phyloP scores from a whole-genome alignment of 2,329 filamentous ascomycete genomes.

The Beauveria sp. region DNA sequence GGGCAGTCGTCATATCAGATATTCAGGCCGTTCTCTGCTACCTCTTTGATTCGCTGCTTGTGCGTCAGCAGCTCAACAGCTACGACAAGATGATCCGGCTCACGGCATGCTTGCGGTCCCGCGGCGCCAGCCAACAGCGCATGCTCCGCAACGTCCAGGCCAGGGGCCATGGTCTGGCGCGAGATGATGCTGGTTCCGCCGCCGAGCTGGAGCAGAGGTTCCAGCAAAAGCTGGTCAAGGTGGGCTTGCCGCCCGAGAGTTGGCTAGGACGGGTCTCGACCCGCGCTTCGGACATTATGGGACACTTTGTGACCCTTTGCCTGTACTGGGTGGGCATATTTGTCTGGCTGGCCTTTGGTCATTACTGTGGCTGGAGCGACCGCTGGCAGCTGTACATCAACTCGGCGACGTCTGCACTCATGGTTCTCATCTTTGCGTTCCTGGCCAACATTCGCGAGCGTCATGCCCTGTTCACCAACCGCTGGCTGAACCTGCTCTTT shows the following conservation, averaged over 20 bases:
- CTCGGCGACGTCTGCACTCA: conserved; percentile 30
- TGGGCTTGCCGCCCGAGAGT: conserved; percentile 18
- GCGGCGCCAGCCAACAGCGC: conserved; percentile 23
- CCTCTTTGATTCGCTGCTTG: conserved; percentile 29
- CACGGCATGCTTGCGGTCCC: conserved; percentile 25
- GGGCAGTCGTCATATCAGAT: conserved; percentile 30
- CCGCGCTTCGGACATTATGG: conserved; percentile 18
- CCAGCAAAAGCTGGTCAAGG: neutral
- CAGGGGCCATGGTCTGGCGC: neutral
- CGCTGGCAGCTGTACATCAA: conserved; percentile 35
- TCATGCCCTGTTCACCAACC: conserved; percentile 25
- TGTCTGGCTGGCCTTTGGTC: conserved; percentile 27
- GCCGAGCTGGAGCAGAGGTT: conserved; percentile 16
- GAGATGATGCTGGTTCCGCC: conserved; percentile 9
- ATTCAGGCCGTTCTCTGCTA: conserved; percentile 29
- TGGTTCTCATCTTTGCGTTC: conserved; percentile 34
- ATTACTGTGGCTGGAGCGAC: conserved; percentile 22
- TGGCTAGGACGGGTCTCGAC: conserved; percentile 23
- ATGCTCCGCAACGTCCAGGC: conserved; percentile 20
- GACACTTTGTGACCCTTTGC: conserved; percentile 23
- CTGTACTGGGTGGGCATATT: conserved; percentile 29
- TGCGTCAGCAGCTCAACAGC: conserved; percentile 30
- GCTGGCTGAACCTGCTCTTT: conserved; percentile 25
- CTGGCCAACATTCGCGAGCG: conserved; percentile 30
- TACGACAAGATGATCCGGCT: conserved; percentile 22